Base-by-base conservation (phyloP, 371 early-diverging fungal species). In the Coemansia sp. region DNA sequence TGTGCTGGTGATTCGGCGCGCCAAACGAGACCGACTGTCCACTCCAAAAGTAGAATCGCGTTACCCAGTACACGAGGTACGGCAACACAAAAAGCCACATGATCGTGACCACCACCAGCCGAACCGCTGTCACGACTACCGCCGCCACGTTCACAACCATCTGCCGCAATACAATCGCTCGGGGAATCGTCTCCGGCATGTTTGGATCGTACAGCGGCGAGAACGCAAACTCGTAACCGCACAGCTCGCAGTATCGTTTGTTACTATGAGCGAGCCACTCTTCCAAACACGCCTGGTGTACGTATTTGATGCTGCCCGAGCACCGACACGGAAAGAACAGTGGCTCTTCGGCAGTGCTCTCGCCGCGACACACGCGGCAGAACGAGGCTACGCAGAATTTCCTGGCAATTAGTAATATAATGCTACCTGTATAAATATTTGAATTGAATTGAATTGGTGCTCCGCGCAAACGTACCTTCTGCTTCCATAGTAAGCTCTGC, bases 321-420 rank as follows among this genome's bases (percentile, higher is more conserved):
- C 96, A 96, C 80, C 90, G 90, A 80, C 96, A 96, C 7, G 96
- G 96, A 76, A 92, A 85, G 76, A 87, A 94, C 41, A 96, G 82
- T 34, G 94, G 95, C 52, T 91, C 86, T 4, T 90, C 90, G 4
- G 76, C 69, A 13, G 91, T 88, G 13, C 80, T 89, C 50, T 88
- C 90, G 43, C 86, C 83, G 30, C 95, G 92, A 60, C 96, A 96
- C 14, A 96, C 94, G 68, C 96, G 87, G 79, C 96, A 96, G 47
- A 94, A 88, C 70, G 89, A 87, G 78, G 67, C 78, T 77, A 67
- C 63, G 55, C 14, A 38, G 39, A 36, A 53, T 16, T 47, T 16
- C 43, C 26, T 26, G 1, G 26, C 26, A 26, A 26, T 26, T 26
- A 26, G 26, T 26, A 26, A 26, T 26, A 26, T 26, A 26, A 26